A percentile compares a stretch with the other conserved stretches of the same genome.
phyloP scores from a whole-genome alignment of 768 basidiomycete species.

The Fomitopsis serialis region DNA sequence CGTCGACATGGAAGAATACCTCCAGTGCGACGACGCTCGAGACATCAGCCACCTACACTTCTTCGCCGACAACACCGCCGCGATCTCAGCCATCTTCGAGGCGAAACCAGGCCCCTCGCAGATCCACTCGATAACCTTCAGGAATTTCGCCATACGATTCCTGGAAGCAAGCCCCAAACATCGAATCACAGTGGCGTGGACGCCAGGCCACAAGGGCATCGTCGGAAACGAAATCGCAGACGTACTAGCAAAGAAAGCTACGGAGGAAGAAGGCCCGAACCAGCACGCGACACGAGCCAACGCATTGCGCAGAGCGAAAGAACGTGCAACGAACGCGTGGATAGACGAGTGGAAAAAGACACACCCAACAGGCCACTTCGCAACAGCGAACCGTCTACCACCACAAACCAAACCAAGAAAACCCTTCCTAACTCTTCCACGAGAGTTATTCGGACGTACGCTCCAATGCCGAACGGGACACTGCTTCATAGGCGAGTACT shows the following conservation, averaged over 20 bases:
- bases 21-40: background rate
- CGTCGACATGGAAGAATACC: background rate
- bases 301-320: background rate
- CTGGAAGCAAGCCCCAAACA: background rate
- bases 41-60: slow-evolving; percentile 3
- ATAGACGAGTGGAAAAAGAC: background rate
- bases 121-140: background rate
- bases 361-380: background rate
- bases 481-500: background rate
- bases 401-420: background rate
- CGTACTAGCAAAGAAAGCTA: slow-evolving; percentile 18
- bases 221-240: slow-evolving; percentile 23
- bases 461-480: slow-evolving; percentile 2
- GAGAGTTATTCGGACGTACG: background rate
- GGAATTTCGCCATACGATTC: background rate
- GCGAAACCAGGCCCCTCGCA: background rate
- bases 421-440: background rate
- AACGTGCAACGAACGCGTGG: background rate
- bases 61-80: slow-evolving; percentile 12
- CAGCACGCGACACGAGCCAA: background rate
- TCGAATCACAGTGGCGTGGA: slow-evolving; percentile 15
- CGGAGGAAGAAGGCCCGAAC: background rate
- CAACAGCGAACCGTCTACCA: background rate
- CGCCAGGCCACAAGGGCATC: slow-evolving; percentile 21
- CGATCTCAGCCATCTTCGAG: slow-evolving; percentile 3